A percentile compares a stretch with the other conserved stretches of the same genome.
These are phyloP conservation scores for Malus sylvestris DNA, from an alignment of 306 rosid species.

Conservation along the genomic window DNA sequence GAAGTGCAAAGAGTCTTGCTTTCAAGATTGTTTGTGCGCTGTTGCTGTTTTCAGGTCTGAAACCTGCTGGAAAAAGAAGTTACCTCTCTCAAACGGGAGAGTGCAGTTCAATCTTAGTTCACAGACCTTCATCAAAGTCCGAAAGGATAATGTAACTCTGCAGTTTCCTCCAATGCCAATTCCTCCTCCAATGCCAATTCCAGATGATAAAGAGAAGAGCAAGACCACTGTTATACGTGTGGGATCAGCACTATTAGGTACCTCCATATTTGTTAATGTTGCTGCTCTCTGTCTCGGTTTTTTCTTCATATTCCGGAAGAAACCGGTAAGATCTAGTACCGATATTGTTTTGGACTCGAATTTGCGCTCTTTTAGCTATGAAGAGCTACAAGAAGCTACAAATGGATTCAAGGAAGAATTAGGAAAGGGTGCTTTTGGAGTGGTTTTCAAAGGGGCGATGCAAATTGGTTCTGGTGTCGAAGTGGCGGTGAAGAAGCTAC, in stretches of 20 bases:
- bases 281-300: not conserved
- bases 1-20: slow-evolving; percentile 15
- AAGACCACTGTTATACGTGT: not conserved
- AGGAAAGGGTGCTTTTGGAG: slow-evolving; percentile 34
- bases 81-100: slow-evolving; percentile 35
- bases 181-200: not conserved
- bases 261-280: slow-evolving; percentile 18
- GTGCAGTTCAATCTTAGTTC: not conserved
- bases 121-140: slow-evolving; percentile 4
- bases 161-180: not conserved
- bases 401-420: slow-evolving; percentile 27
- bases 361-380: slow-evolving; percentile 8
- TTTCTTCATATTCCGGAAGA: slow-evolving; percentile 6
- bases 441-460: slow-evolving; percentile 15
- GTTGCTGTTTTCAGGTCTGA: not conserved
- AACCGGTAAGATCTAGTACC: not conserved
- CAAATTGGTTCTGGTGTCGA: not conserved
- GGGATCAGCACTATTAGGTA: slow-evolving; percentile 8
- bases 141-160: not conserved
- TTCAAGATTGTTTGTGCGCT: slow-evolving; percentile 27
- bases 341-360: not conserved
- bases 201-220: not conserved
- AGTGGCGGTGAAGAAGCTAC: slow-evolving; percentile 19
- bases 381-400: slow-evolving; percentile 20
- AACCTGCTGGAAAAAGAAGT: slow-evolving; percentile 33